Evolutionary conservation across 768 basidiomycete genomes (phyloP).

Genomic region (Kwoniella heveanensis): DNA sequence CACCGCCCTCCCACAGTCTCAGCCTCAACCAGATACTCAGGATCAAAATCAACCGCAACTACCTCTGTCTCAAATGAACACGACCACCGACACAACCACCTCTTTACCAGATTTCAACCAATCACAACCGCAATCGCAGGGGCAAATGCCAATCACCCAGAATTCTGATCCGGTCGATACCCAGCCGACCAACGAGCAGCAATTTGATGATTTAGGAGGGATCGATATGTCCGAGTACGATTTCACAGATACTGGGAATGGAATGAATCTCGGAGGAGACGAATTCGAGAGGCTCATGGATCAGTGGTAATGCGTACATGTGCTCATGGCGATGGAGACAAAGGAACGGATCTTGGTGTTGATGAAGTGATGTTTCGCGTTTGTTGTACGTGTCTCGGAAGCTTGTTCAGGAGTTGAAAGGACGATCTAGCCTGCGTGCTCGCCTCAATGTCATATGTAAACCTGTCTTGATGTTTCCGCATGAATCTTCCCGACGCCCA

Average conservation of each 20-base stretch:
- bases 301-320: too few species aligned
- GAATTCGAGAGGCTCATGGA: constrained; percentile 30
- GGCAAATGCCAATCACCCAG: neutral
- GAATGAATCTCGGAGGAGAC: constrained; percentile 21
- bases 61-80: neutral
- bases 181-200: neutral
- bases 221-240: constrained; percentile 30
- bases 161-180: neutral
- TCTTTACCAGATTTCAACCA: neutral
- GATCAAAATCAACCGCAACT: neutral
- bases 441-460: too few species aligned
- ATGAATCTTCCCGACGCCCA: too few species aligned
- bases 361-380: too few species aligned
- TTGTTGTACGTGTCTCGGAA: too few species aligned
- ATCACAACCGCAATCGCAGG: neutral
- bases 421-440: too few species aligned
- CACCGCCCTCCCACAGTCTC: too few species aligned
- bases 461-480: too few species aligned
- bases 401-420: too few species aligned
- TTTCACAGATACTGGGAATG: constrained; percentile 17
- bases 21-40: neutral
- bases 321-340: too few species aligned
- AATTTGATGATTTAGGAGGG: constrained; percentile 14
- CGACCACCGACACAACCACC: neutral
- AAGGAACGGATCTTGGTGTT: too few species aligned